These are phyloP conservation scores for Monosporozyma siamensis DNA, from an alignment of 805 yeast genomes.

Conservation along the genomic window DNA sequence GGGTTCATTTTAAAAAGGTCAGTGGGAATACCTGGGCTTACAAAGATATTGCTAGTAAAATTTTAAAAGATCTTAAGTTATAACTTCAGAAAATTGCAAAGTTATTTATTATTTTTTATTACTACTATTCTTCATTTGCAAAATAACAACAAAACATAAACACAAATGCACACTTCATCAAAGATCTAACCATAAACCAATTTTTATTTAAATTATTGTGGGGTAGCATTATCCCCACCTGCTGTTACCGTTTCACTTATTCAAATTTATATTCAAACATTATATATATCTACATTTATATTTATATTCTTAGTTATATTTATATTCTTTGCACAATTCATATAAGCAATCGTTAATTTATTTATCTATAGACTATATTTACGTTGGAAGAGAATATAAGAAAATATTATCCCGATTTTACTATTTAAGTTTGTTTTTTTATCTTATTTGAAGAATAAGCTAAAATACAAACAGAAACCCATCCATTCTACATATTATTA, in stretches of 20 bases:
- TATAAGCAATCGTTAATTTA: too few relatives aligned
- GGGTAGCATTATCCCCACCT: too few relatives aligned
- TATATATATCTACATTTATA: too few relatives aligned
- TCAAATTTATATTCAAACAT: background rate
- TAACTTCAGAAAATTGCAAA: background rate
- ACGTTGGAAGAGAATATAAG: too few relatives aligned
- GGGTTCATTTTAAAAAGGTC: slow-evolving; percentile 89
- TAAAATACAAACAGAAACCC: too few relatives aligned
- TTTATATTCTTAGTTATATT: slow-evolving; percentile 1
- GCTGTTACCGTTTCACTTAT: background rate
- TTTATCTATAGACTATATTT: too few relatives aligned
- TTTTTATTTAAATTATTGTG: too few relatives aligned
- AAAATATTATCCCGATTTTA: background rate
- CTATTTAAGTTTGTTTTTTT: too few relatives aligned
- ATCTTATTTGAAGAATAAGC: too few relatives aligned
- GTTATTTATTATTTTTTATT: too few relatives aligned
- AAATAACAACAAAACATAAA: background rate
- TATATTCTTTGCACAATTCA: background rate
- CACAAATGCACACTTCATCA: background rate
- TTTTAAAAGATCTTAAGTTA: slow-evolving; percentile 55
- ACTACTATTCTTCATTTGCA: background rate
- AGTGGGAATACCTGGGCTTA: slow-evolving; percentile 94
- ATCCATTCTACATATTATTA: too few relatives aligned
- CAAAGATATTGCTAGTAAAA: slow-evolving; percentile 81
- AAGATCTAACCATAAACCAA: too few relatives aligned